Percentiles rank a stretch among this genome's conserved stretches.
These are phyloP conservation scores for Neobulgaria alba DNA, from an alignment of 2,329 filamentous ascomycete genomes.

Conservation along the genomic window DNA sequence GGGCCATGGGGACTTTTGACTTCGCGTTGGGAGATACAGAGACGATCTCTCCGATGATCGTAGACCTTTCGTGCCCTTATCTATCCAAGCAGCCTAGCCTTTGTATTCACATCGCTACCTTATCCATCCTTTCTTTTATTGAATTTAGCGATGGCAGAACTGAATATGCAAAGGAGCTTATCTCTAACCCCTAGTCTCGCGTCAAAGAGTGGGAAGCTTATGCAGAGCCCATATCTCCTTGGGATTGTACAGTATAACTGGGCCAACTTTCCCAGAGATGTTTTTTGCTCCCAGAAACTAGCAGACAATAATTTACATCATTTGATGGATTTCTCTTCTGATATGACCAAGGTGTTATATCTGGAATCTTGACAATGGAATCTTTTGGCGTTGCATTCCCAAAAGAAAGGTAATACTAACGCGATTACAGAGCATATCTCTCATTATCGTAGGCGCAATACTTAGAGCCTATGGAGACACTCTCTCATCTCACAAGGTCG, in stretches of 20 bases:
- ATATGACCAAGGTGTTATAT: slow-evolving; percentile 40
- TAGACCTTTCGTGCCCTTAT: no score
- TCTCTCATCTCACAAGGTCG: slow-evolving; percentile 38
- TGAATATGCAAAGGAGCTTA: neutral
- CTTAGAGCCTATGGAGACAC: slow-evolving; percentile 39
- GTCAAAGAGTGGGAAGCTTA: neutral
- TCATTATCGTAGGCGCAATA: slow-evolving; percentile 47
- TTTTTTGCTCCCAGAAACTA: neutral
- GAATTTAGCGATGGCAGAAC: neutral
- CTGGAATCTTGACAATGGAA: slow-evolving; percentile 37
- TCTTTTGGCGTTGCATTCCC: slow-evolving; percentile 35
- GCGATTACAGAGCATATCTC: no score
- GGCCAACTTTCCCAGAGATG: no score
- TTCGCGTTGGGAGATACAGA: neutral
- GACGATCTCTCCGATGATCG: no score
- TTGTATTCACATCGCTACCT: neutral
- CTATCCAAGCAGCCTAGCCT: neutral
- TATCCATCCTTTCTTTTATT: no score
- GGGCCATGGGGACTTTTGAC: neutral
- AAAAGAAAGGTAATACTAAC: no score
- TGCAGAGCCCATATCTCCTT: slow-evolving; percentile 6
- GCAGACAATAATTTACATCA: slow-evolving; percentile 30
- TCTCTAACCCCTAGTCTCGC: neutral
- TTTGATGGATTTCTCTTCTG: slow-evolving; percentile 37
- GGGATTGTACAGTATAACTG: slow-evolving; percentile 1